phyloP scores from a whole-genome alignment of 306 rosid species.

The Glycyrrhiza uralensis region DNA sequence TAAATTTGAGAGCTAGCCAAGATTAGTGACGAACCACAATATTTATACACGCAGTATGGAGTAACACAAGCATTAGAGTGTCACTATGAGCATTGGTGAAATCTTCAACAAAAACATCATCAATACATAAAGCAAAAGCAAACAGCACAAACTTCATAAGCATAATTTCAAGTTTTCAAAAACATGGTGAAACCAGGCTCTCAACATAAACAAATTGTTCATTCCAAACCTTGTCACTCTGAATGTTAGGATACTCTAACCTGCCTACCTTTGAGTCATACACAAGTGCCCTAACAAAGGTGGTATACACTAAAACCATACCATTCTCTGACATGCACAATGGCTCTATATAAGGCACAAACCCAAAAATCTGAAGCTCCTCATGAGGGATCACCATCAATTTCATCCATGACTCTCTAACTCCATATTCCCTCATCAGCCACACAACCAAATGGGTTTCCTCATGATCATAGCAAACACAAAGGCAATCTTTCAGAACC shows the following conservation, averaged over 20 bases:
- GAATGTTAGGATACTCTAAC: neutral
- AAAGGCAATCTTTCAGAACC: neutral
- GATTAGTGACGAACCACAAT: neutral
- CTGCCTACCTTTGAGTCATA: neutral
- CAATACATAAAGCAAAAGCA: neutral
- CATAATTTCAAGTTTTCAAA: neutral
- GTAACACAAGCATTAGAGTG: neutral
- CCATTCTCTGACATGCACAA: neutral
- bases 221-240: neutral
- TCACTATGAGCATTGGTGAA: neutral
- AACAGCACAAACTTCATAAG: neutral
- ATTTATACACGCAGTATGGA: neutral
- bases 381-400: neutral
- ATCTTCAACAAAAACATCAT: neutral
- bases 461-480: neutral
- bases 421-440: neutral
- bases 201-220: neutral
- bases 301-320: neutral
- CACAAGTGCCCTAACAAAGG: neutral
- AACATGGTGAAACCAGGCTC: neutral
- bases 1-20: neutral
- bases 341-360: neutral
- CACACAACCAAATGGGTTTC: neutral
- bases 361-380: neutral
- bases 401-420: neutral